A percentile compares a stretch with the other conserved stretches of the same genome.
phyloP scores from a whole-genome alignment of 2,329 filamentous ascomycete genomes.

The Aspergillus glaucus region DNA sequence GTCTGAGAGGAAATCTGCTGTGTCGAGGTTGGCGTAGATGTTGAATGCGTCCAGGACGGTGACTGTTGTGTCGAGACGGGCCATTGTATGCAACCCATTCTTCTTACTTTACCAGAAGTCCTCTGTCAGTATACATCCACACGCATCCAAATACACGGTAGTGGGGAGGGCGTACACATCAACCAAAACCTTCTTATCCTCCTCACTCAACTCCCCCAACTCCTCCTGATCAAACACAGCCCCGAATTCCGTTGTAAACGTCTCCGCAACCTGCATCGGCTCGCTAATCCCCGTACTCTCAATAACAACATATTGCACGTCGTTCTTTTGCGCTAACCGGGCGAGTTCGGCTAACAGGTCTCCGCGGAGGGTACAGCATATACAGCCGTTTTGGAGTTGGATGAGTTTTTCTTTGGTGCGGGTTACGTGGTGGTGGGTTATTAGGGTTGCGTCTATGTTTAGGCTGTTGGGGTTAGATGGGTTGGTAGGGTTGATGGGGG shows the following conservation, averaged over 20 bases:
- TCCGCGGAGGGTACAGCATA: conserved; percentile 68
- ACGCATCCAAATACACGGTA: conserved; percentile 6
- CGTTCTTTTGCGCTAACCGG: conserved; percentile 53
- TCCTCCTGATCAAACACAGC: conserved; percentile 44
- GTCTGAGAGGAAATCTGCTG: conserved; percentile 59
- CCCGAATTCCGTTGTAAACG: conserved; percentile 55
- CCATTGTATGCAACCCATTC: conserved; percentile 61
- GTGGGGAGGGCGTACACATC: conserved; percentile 38
- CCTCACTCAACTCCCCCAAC: conserved; percentile 41
- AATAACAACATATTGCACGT: conserved; percentile 66
- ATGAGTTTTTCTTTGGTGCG: conserved; percentile 60
- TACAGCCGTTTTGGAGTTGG: conserved; percentile 66
- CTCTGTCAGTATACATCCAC: conserved; percentile 6
- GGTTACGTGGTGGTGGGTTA: conserved; percentile 52
- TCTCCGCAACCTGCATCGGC: conserved; percentile 68
- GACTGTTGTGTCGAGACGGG: conserved; percentile 63
- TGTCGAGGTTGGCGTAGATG: conserved; percentile 66
- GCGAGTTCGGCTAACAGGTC: conserved; percentile 66
- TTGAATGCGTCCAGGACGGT: conserved; percentile 70
- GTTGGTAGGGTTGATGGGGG: rapidly evolving
- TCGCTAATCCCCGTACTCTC: conserved; percentile 68
- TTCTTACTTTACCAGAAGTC: conserved; percentile 34
- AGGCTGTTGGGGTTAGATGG: conserved; percentile 34
- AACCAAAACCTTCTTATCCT: conserved; percentile 38
- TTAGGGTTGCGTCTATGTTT: conserved; percentile 60